Conservation (phyloP, 2,329 filamentous ascomycete genomes). For the Emmonsiellopsis sp. region DNA sequence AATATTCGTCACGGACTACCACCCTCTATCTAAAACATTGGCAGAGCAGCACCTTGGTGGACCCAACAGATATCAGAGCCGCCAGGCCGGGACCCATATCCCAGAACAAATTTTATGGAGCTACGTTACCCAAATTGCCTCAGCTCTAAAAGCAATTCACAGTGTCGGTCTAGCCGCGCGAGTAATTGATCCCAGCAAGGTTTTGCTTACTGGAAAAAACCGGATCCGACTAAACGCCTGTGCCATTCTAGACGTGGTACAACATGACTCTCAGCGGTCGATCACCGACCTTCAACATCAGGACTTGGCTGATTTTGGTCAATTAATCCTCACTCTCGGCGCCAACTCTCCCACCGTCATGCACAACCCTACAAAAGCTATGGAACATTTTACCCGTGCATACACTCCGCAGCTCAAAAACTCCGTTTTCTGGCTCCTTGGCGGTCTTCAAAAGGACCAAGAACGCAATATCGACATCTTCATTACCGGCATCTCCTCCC, state of each 20-base stretch:
- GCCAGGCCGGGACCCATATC: conserved; percentile 41
- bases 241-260: conserved; percentile 78
- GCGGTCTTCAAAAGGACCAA: conserved; percentile 49
- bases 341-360: conserved; percentile 53
- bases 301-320: conserved; percentile 76
- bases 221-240: conserved; percentile 82
- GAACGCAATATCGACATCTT: conserved; percentile 70
- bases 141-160: conserved; percentile 80
- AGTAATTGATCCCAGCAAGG: conserved; percentile 77
- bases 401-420: conserved; percentile 74
- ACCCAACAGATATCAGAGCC: conserved; percentile 31
- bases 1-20: conserved; percentile 88
- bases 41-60: conserved; percentile 60
- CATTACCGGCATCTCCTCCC: conserved; percentile 65
- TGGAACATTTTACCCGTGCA: conserved; percentile 66
- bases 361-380: conserved; percentile 56
- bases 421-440: conserved; percentile 72
- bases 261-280: conserved; percentile 62
- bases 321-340: conserved; percentile 72
- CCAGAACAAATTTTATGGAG: conserved; percentile 75
- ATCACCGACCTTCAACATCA: conserved; percentile 74
- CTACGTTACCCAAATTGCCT: conserved; percentile 85
- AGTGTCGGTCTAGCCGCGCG: conserved; percentile 70
- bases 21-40: conserved; percentile 81
- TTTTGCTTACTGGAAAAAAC: conserved; percentile 83